These are phyloP conservation scores for Paecilomyces fulvus DNA, from an alignment of 2,329 filamentous ascomycete species.

Conservation along the genomic window DNA sequence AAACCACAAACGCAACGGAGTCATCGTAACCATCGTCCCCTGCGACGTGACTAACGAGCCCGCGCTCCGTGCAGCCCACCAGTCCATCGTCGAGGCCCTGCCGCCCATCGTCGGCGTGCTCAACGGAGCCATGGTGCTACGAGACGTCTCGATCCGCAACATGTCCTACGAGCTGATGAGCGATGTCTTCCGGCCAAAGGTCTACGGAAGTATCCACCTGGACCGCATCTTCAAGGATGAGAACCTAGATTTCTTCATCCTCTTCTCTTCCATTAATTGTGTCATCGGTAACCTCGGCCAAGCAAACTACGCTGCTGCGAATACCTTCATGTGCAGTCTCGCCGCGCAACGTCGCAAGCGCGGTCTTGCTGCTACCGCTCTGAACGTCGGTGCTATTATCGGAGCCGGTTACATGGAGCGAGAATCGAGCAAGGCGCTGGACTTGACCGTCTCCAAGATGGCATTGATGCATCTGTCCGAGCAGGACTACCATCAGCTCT, in stretches of 20 bases:
- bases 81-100: constrained; percentile 14
- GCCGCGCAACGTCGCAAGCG: constrained; percentile 4
- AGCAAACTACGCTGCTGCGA: constrained; percentile 8
- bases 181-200: constrained; percentile 27
- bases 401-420: constrained; percentile 17
- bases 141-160: constrained; percentile 24
- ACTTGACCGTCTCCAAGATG: no score
- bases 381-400: constrained; percentile 21
- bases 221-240: constrained; percentile 12
- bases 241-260: constrained; percentile 31
- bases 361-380: constrained; percentile 9
- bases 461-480: constrained; percentile 33
- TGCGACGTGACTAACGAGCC: constrained; percentile 7
- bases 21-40: neutral
- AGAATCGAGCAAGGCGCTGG: neutral
- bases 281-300: no score
- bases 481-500: constrained; percentile 44
- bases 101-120: constrained; percentile 29
- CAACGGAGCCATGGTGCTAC: constrained; percentile 30
- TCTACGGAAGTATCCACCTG: constrained; percentile 23
- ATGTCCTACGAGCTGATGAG: constrained; percentile 22
- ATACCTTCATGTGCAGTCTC: constrained; percentile 13
- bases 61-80: constrained; percentile 7
- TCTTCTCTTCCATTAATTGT: constrained; percentile 2
- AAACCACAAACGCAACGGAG: no score